Base-by-base conservation (phyloP, 345 rosid species). In the Passiflora organensis region DNA sequence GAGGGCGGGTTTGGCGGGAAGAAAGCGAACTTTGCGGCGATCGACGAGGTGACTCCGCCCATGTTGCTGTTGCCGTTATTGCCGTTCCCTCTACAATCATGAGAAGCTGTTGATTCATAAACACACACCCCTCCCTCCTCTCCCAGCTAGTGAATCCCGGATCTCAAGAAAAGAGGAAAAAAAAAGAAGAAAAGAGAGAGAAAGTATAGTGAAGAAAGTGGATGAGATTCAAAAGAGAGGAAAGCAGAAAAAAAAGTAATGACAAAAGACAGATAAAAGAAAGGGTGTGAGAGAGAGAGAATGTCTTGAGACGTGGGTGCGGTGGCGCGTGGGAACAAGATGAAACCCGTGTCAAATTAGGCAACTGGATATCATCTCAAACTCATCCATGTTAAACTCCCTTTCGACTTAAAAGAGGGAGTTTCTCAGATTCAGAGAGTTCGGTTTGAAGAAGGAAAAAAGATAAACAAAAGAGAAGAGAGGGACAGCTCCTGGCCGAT, bases 21-120 rank as follows among this genome's bases (percentile, higher is more conserved):
- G 67, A 89, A 93, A 6, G 99, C 97, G 72, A 93, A 93, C 70
- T 93, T 93, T 11, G 99, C 85, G 43, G 99, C 99, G 61, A 93
- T 89, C 51, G 96, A 80, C 63, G 99, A 93, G 36, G 96, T 93
- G 25, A 93, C 99, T 41, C 86, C 99, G 73, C 99, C 99, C 99
- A 93, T 89, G 28, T 28, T 28, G 34, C 34, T 28, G 34, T 8
- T 28, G 34, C 34, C 34, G 34, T 46, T 75, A 70, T 37, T 25
- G 13, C 18, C 16, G 0, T 34, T 34, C 50, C 64, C 75, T 62
- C 42, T 63, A 32, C 36, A 37, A 52, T 69, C 77, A 77, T 75
- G 60, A 69, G 73, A 75, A 57, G 64, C 67, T 39, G 53, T 41
- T 51, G 37, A 45, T 61, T 77, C 80, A 75, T 77, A 68, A 63